Evolutionary conservation across 345 rosid genomes (phyloP), one percentile per base, ranked within the genome.

Genomic region (Acer negundo): DNA sequence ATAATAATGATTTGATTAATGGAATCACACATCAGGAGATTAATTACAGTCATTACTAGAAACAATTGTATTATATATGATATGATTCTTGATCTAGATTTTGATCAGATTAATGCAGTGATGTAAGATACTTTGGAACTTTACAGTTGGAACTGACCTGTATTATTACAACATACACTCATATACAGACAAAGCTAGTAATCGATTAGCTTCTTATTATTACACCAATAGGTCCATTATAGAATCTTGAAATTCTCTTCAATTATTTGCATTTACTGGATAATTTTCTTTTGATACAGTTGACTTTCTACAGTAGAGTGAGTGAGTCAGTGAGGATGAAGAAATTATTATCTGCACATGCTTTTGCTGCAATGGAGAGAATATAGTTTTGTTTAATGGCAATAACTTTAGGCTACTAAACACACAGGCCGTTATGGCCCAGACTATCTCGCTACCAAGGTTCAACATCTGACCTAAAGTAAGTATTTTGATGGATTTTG

Each of bases 61-160:
- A 35, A 35, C 38, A 35, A 35, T 35, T 35, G 38, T 35, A 4
- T 35, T 19, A 10, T 20, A 8, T 13, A 20, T 61, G 76, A 71
- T 62, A 12, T 23, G 64, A 55, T 71, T 55, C 24, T 12, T 55
- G 66, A 59, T 31, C 3, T 31, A 31, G 35, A 31, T 31, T 31
- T 31, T 31, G 35, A 31, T 31, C 5, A 3, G 35, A 31, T 59
- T 38, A 56, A 35, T 71, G 28, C 7, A 23, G 2, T 12, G 51
- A 72, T 72, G 42, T 28, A 23, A 23, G 16, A 16, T 28, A 28
- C 26, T 17, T 44, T 42, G 58, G 26, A 46, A 69, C 62, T 49
- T 63, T 46, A 63, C 77, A 74, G 77, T 74, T 74, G 77, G 42
- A 24, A 47, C n/a, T 63, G 69, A 19, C 47, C 70, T 64, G 70